Conservation (phyloP, 805 yeast genomes). For the Sugiyamaella chiloensis region DNA sequence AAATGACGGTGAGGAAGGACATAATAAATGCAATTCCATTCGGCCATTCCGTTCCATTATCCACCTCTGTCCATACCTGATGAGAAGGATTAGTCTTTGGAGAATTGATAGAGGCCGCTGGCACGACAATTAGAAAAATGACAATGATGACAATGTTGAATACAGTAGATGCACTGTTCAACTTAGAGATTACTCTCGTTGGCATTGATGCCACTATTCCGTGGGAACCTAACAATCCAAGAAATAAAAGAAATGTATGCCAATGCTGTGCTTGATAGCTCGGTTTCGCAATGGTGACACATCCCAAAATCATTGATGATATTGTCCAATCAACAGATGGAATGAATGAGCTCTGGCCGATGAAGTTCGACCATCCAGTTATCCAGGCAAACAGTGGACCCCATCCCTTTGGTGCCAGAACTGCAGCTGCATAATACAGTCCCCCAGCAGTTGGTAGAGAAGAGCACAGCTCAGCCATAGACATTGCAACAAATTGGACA, state of each 20-base stretch:
- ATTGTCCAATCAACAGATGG: slow-evolving; percentile 58
- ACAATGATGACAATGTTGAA: slow-evolving; percentile 49
- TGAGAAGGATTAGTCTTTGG: slow-evolving; percentile 46
- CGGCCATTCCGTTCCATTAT: slow-evolving; percentile 59
- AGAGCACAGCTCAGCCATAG: slow-evolving; percentile 53
- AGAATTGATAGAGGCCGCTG: slow-evolving; percentile 32
- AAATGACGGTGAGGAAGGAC: slow-evolving; percentile 36
- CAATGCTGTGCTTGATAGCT: slow-evolving; percentile 44
- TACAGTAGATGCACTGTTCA: slow-evolving; percentile 49
- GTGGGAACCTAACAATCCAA: slow-evolving; percentile 46
- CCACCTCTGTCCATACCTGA: slow-evolving; percentile 46
- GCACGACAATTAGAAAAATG: slow-evolving; percentile 51
- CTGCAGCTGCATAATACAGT: slow-evolving; percentile 62
- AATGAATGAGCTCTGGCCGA: slow-evolving; percentile 57
- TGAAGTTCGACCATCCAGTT: slow-evolving; percentile 62
- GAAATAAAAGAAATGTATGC: slow-evolving; percentile 48
- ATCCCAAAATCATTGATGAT: slow-evolving; percentile 53
- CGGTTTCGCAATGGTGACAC: slow-evolving; percentile 41
- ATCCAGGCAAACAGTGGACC: slow-evolving; percentile 55
- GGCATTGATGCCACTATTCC: slow-evolving; percentile 49
- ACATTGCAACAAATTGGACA: slow-evolving; percentile 50
- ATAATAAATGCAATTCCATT: slow-evolving; percentile 54
- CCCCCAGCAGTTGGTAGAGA: slow-evolving; percentile 67
- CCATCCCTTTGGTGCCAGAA: slow-evolving; percentile 52
- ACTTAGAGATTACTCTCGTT: slow-evolving; percentile 49